Percentiles rank a stretch among this genome's conserved stretches.
Evolutionary conservation across 23 red algal species (phyloP).

Genomic region (Rhodosorus marinus): DNA sequence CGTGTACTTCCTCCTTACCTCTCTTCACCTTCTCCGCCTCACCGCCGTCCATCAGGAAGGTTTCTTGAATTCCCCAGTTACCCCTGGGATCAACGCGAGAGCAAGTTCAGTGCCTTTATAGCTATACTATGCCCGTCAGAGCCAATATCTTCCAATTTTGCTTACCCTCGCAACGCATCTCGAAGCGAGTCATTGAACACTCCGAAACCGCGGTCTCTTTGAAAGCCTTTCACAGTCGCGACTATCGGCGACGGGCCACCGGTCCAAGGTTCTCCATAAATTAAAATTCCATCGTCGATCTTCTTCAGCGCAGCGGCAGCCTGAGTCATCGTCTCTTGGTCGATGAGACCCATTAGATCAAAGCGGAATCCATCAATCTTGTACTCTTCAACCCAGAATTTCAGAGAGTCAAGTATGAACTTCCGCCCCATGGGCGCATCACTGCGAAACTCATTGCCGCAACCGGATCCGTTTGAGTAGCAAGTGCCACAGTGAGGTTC

Average conservation of each 20-base stretch:
- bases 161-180: slow-evolving; percentile 50
- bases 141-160: no score
- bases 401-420: slow-evolving; percentile 66
- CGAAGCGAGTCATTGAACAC: slow-evolving; percentile 87
- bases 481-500: slow-evolving; percentile 28
- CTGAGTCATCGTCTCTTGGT: slow-evolving; percentile 27
- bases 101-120: no score
- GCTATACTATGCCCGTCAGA: no score
- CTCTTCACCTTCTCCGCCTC: slow-evolving; percentile 29
- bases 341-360: slow-evolving; percentile 67
- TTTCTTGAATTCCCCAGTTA: slow-evolving; percentile 35
- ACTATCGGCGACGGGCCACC: slow-evolving; percentile 44
- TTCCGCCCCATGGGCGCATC: slow-evolving; percentile 77
- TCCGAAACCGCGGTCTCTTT: slow-evolving; percentile 56
- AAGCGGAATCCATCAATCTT: slow-evolving; percentile 89
- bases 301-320: slow-evolving; percentile 19
- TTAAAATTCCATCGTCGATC: slow-evolving; percentile 33
- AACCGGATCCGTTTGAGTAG: slow-evolving; percentile 83
- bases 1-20: no score
- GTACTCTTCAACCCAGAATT: slow-evolving; percentile 86
- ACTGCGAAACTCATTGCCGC: slow-evolving; percentile 74
- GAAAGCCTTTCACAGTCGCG: slow-evolving; percentile 46
- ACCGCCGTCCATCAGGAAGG: slow-evolving; percentile 60
- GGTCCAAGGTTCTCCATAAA: slow-evolving; percentile 84
- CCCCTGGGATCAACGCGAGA: no score